Percentiles rank a stretch among this genome's conserved stretches.
Evolutionary conservation across 768 basidiomycete species (phyloP).

Genomic region (Phylloporus scabripes): DNA sequence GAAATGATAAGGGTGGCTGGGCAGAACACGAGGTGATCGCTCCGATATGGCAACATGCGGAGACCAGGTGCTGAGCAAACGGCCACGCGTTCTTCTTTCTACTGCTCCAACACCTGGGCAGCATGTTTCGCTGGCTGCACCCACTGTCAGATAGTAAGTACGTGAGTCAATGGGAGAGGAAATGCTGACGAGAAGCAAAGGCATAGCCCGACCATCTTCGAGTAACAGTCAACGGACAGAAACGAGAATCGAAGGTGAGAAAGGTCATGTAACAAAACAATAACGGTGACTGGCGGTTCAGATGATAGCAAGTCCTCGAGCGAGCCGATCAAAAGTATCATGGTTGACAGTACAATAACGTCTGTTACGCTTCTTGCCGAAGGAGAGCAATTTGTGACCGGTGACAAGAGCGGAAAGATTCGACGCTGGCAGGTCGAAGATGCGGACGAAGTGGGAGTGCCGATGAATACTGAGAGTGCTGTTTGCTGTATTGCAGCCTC

Average conservation of each 20-base stretch:
- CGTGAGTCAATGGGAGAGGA: not conserved
- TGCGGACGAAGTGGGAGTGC: too few species aligned
- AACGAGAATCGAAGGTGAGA: not conserved
- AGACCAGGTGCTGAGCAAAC: too few species aligned
- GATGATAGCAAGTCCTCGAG: not conserved
- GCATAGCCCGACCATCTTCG: not conserved
- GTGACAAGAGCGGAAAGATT: not conserved
- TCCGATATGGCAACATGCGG: too few species aligned
- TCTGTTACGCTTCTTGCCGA: not conserved
- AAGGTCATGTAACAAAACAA: not conserved
- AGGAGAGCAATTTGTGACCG: not conserved
- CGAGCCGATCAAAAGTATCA: not conserved
- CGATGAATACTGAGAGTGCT: too few species aligned
- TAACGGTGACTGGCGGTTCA: not conserved
- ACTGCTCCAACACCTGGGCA: too few species aligned
- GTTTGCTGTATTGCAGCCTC: too few species aligned
- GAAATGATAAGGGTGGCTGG: too few species aligned
- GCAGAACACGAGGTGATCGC: too few species aligned
- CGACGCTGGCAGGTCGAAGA: too few species aligned
- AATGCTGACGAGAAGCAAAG: not conserved
- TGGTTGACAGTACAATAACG: not conserved
- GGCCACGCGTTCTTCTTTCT: too few species aligned
- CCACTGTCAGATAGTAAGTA: not conserved
- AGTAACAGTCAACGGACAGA: not conserved
- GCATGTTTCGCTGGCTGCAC: too few species aligned